Evolutionary conservation across 2,329 filamentous ascomycete genomes (phyloP).

Genomic region (Didymella pomorum): DNA sequence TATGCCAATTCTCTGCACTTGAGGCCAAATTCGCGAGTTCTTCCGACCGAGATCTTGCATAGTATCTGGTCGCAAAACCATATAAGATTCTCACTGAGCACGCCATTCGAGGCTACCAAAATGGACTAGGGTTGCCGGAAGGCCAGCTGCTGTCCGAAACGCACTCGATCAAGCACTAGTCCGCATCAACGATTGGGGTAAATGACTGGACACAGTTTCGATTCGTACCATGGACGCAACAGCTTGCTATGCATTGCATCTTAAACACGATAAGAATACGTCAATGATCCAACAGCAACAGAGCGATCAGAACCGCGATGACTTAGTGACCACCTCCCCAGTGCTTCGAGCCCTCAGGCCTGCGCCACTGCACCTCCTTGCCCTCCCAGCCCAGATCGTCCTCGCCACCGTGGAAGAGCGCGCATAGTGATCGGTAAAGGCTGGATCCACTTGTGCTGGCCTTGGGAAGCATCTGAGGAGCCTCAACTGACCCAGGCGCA

Average conservation of each 20-base stretch:
- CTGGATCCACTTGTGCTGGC: slow-evolving; percentile 25
- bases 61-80: no score
- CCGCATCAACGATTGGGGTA: no score
- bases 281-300: not conserved
- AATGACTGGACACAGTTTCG: no score
- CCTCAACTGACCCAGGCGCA: slow-evolving; percentile 45
- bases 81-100: no score
- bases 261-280: not conserved
- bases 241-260: slow-evolving; percentile 2
- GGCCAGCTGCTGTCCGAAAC: no score
- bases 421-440: slow-evolving; percentile 34
- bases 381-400: slow-evolving; percentile 46
- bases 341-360: slow-evolving; percentile 44
- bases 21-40: no score
- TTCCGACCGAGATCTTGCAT: no score
- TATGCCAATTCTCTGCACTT: no score
- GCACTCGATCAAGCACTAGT: no score
- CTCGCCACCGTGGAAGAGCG: slow-evolving; percentile 33
- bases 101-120: no score
- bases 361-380: slow-evolving; percentile 44
- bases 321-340: slow-evolving; percentile 32
- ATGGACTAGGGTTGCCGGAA: no score
- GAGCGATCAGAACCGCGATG: not conserved
- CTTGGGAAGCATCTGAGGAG: slow-evolving; percentile 44
- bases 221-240: not conserved